These are phyloP conservation scores for Candida gigantensis DNA, from an alignment of 1,139 yeast genomes.

Conservation along the genomic window DNA sequence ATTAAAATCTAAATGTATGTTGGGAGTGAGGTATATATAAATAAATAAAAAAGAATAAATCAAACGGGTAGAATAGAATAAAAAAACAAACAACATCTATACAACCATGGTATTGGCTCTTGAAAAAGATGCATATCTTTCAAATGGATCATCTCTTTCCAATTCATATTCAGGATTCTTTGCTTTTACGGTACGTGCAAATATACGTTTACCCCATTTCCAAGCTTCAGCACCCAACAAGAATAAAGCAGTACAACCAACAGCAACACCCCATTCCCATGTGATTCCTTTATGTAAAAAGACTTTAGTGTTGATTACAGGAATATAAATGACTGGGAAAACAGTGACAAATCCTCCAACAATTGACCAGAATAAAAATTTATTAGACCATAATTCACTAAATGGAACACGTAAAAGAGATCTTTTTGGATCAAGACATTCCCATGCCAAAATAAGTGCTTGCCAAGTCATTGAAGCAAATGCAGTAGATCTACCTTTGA, in stretches of 20 bases:
- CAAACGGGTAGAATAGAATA: too few relatives aligned
- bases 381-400: conserved; percentile 73
- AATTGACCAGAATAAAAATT: conserved; percentile 83
- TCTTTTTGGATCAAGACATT: conserved; percentile 73
- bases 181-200: conserved; percentile 47
- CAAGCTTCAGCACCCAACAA: conserved; percentile 63
- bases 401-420: conserved; percentile 80
- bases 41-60: too few relatives aligned
- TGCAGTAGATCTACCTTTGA: conserved; percentile 76
- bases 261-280: conserved; percentile 82
- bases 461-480: conserved; percentile 93
- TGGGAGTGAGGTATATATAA: too few relatives aligned
- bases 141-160: conserved; percentile 52
- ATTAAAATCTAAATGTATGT: too few relatives aligned
- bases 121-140: conserved; percentile 61
- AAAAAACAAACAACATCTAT: background rate
- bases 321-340: conserved; percentile 85
- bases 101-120: conserved; percentile 41
- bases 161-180: conserved; percentile 63
- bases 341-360: conserved; percentile 68
- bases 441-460: conserved; percentile 86
- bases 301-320: conserved; percentile 78
- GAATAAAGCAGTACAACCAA: conserved; percentile 64
- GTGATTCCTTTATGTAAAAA: conserved; percentile 75
- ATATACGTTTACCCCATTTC: conserved; percentile 66